phyloP scores from a whole-genome alignment of 202 grass and related monocot genomes.

The Zoysia matrella region DNA sequence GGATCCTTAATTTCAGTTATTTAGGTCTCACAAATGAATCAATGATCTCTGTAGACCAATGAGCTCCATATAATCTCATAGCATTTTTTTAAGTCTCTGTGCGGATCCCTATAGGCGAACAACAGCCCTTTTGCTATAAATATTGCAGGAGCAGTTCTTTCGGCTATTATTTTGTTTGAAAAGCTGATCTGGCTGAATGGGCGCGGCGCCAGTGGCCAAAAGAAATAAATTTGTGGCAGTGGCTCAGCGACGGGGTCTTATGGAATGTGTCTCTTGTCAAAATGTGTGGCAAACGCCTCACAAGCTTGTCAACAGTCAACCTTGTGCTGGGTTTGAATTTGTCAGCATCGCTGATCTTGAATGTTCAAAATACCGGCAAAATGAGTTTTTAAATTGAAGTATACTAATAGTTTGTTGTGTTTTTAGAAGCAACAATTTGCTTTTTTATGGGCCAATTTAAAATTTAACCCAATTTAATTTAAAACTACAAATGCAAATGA shows the following conservation, averaged over 20 bases:
- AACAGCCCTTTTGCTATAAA: constrained; percentile 20
- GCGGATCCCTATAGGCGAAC: constrained; percentile 24
- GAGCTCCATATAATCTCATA: background rate
- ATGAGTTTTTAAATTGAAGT: background rate
- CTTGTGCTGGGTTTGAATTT: background rate
- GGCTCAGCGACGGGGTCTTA: background rate
- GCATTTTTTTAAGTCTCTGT: background rate
- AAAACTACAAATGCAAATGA: background rate
- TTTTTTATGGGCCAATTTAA: background rate
- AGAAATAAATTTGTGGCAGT: constrained; percentile 38
- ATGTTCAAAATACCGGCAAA: background rate
- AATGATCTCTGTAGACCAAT: background rate
- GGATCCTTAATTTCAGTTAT: background rate
- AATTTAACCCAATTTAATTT: background rate
- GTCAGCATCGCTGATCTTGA: background rate
- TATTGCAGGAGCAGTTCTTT: constrained; percentile 13
- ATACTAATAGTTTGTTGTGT: no score
- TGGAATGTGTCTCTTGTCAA: background rate
- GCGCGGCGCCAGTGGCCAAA: constrained; percentile 11
- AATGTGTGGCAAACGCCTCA: background rate
- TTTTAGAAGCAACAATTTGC: no score
- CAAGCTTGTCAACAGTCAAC: background rate
- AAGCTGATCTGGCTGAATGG: constrained; percentile 34
- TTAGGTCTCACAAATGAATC: background rate
- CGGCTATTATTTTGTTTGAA: constrained; percentile 35